Base-by-base conservation (phyloP, 192 early-diverging fungal species). In the Chytriomyces sp. region DNA sequence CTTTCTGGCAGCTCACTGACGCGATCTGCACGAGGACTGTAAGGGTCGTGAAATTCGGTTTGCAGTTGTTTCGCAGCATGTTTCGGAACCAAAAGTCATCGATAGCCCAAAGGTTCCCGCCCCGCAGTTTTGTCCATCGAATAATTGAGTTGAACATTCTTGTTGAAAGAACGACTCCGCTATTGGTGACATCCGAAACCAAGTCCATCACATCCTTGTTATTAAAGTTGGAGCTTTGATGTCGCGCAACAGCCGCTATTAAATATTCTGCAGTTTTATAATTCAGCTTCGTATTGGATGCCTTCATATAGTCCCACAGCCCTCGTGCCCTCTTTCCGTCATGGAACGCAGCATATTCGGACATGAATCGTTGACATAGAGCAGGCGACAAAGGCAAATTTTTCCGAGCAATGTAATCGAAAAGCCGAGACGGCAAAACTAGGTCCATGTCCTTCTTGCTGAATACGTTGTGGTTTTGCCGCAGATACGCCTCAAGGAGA, bases 121-220 rank as follows among this genome's bases (percentile, higher is more conserved):
- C 69, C 7, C 9, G 16, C 13, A 20, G 8, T 9, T 13, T 9
- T 8, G n/a, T 13, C 69, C 69, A 71, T 8, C 69, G 69, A 23
- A 71, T 16, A 11, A 71, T 11, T 57, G 69, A 71, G 49, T 71
- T 50, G 69, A 28, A 71, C 13, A 71, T 20, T 10, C 50, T 9
- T 18, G 35, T 50, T 48, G 69, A 57, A 45, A 45, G 69, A 9
- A 13, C 18, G n/a, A 71, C 50, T 18, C 49, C 50, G 26, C 13
- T 11, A 16, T 50, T 43, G 26, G n/a, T 71, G 26, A 71, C 26
- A 24, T 57, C 50, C 26, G 13, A 11, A 11, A 71, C 10, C 18
- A 71, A 10, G n/a, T 59, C 49, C 16, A 50, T 10, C 16, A 60
- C n/a, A 45, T 71, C 69, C 5, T 50, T 57, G 8, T 10, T 18